A percentile compares a stretch with the other conserved stretches of the same genome.
These are phyloP conservation scores for Boletus mariae DNA, from an alignment of 1,284 basidiomycete species.

Conservation along the genomic window DNA sequence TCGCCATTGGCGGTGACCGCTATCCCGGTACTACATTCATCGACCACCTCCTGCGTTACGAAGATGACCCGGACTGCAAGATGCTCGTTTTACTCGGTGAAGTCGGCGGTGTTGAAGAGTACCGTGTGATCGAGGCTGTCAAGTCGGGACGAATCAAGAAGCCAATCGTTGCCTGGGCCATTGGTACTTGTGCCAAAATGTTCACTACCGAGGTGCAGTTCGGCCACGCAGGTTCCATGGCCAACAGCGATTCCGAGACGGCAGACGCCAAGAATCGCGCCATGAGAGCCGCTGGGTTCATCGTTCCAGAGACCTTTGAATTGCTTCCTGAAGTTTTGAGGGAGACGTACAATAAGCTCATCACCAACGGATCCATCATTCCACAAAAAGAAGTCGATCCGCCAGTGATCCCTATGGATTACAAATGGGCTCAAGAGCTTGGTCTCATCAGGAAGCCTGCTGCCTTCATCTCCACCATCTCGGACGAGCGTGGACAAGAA, in stretches of 20 bases:
- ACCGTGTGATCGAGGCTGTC: constrained; percentile 98
- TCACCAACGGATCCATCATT: constrained; percentile 65
- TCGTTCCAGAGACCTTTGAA: constrained; percentile 98
- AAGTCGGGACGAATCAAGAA: constrained; percentile 94
- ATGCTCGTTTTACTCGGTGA: constrained; percentile 98
- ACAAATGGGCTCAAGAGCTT: constrained; percentile 99
- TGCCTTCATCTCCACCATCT: constrained; percentile 99
- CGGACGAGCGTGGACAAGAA: constrained; percentile 98
- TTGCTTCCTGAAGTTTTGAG: constrained; percentile 85
- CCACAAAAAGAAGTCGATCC: constrained; percentile 83
- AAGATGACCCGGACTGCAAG: constrained; percentile 97
- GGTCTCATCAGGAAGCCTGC: constrained; percentile 98
- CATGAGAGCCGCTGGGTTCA: constrained; percentile 93
- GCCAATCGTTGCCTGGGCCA: constrained; percentile 99
- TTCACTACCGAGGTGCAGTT: constrained; percentile 99
- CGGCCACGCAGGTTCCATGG: constrained; percentile 97
- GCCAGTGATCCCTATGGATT: constrained; percentile 98
- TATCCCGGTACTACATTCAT: constrained; percentile 99
- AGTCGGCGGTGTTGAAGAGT: constrained; percentile 98
- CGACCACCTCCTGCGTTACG: constrained; percentile 97
- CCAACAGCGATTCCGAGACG: constrained; percentile 96
- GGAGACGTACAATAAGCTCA: constrained; percentile 84
- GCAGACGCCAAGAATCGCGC: constrained; percentile 96
- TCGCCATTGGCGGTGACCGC: constrained; percentile 98
- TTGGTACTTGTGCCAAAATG: constrained; percentile 99